Evolutionary conservation across 352 stramenopile species (phyloP).

Genomic region (Globisporangium nodosum): DNA sequence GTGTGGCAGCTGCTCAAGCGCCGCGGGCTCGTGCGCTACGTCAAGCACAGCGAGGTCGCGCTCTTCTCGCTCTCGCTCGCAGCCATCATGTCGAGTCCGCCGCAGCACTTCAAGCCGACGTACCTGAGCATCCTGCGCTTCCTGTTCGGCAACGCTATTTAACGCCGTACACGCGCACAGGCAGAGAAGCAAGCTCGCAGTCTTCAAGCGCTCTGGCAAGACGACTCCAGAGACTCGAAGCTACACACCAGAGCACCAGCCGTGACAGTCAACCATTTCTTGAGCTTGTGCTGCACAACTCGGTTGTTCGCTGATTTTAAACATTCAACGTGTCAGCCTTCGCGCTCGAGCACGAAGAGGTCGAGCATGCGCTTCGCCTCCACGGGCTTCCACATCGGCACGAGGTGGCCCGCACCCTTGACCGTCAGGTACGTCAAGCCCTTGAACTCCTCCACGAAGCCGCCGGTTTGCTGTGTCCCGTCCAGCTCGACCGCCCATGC

Average conservation of each 20-base stretch:
- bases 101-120: slow-evolving; percentile 79
- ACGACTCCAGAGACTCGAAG: slow-evolving; percentile 1
- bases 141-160: slow-evolving; percentile 70
- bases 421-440: slow-evolving; percentile 88
- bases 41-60: slow-evolving; percentile 67
- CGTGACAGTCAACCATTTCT: too few relatives aligned
- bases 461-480: slow-evolving; percentile 60
- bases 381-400: slow-evolving; percentile 75
- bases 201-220: neutral
- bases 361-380: slow-evolving; percentile 71
- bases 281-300: neutral
- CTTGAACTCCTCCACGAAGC: slow-evolving; percentile 80
- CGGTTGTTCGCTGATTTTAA: too few relatives aligned
- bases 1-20: slow-evolving; percentile 76
- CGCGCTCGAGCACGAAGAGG: slow-evolving; percentile 48
- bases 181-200: too few relatives aligned
- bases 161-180: neutral
- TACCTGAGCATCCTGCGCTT: slow-evolving; percentile 80
- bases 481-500: slow-evolving; percentile 34
- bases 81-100: slow-evolving; percentile 74
- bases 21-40: slow-evolving; percentile 57
- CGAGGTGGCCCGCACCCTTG: slow-evolving; percentile 87
- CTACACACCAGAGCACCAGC: too few relatives aligned
- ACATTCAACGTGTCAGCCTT: slow-evolving; percentile 3
- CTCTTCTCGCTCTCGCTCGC: slow-evolving; percentile 85